phyloP scores from a whole-genome alignment of 1,284 basidiomycete species.

The Albatrellus sp. region DNA sequence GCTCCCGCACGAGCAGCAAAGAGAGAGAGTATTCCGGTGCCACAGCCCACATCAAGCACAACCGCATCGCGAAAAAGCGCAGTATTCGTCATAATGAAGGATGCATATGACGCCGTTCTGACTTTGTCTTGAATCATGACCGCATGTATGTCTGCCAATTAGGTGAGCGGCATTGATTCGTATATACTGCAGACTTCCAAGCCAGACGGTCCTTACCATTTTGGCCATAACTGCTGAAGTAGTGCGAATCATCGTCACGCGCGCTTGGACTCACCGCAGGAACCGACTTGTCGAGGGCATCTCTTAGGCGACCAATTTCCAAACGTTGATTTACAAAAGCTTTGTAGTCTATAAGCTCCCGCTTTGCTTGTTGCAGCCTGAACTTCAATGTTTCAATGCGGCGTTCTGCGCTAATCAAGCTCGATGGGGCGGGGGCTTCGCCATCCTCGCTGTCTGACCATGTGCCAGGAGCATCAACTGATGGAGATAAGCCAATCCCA shows the following conservation, averaged over 20 bases:
- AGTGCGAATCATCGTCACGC: conserved; percentile 85
- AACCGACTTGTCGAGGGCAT: conserved; percentile 27
- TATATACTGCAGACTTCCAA: neutral
- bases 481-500: neutral
- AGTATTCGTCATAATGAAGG: conserved; percentile 84
- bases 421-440: conserved; percentile 15
- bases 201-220: conserved; percentile 47
- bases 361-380: conserved; percentile 37
- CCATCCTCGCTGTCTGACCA: conserved; percentile 67
- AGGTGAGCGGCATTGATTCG: neutral
- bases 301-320: conserved; percentile 30
- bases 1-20: conserved; percentile 90
- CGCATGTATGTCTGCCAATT: conserved; percentile 55
- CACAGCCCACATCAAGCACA: conserved; percentile 93
- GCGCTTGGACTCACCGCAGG: conserved; percentile 16
- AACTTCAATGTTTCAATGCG: conserved; percentile 40
- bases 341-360: conserved; percentile 49
- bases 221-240: conserved; percentile 89
- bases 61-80: conserved; percentile 74
- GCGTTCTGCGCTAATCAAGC: conserved; percentile 24
- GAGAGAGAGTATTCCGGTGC: conserved; percentile 86
- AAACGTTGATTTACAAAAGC: conserved; percentile 38
- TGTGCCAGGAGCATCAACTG: conserved; percentile 51
- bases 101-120: conserved; percentile 86
- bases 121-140: conserved; percentile 83